phyloP scores from a whole-genome alignment of 202 grass and related monocot species.

The Eragrostis tef region DNA sequence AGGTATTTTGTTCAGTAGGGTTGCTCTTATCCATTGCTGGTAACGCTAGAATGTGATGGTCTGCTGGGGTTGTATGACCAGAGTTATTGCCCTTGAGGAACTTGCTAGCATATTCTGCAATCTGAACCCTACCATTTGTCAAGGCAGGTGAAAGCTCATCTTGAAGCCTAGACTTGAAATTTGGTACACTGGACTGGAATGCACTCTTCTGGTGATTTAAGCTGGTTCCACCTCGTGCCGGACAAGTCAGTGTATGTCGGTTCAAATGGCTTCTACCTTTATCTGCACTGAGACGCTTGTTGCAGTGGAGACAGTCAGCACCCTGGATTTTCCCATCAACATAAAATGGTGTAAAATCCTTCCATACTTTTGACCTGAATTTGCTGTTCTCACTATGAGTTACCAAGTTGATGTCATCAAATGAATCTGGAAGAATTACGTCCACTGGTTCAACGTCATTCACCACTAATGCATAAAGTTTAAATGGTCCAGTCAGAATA shows the following conservation, averaged over 20 bases:
- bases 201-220: constrained; percentile 42
- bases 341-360: constrained; percentile 58
- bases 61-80: constrained; percentile 22
- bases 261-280: constrained; percentile 60
- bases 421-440: constrained; percentile 52
- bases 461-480: constrained; percentile 31
- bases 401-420: constrained; percentile 43
- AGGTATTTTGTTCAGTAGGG: constrained; percentile 25
- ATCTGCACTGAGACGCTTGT: constrained; percentile 54
- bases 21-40: constrained; percentile 41
- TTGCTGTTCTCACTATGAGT: constrained; percentile 47
- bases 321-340: constrained; percentile 55
- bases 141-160: constrained; percentile 55
- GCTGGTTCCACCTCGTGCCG: constrained; percentile 41
- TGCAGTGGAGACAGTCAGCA: constrained; percentile 57
- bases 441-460: constrained; percentile 44
- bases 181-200: constrained; percentile 40
- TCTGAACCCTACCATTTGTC: constrained; percentile 63
- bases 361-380: constrained; percentile 59
- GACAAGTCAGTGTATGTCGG: constrained; percentile 49
- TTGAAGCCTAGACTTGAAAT: constrained; percentile 48
- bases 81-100: constrained; percentile 25
- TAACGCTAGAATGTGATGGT: constrained; percentile 51
- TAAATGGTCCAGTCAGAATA: constrained; percentile 42
- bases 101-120: constrained; percentile 56